A percentile compares a stretch with the other conserved stretches of the same genome.
These are phyloP conservation scores for Nitzschia sp. DNA, from an alignment of 108 stramenopile genomes.

Conservation along the genomic window DNA sequence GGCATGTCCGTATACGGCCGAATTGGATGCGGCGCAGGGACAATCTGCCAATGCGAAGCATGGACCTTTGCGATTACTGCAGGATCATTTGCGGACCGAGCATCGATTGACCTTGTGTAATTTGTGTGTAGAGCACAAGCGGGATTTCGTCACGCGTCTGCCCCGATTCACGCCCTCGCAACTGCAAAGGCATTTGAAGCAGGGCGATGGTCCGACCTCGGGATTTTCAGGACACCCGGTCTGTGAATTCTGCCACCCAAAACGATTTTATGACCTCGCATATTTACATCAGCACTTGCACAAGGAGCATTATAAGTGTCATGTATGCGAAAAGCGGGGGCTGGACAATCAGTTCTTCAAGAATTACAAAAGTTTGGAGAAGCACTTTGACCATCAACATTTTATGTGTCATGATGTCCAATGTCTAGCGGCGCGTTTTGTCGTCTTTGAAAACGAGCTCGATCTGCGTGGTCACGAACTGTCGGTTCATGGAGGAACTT, in stretches of 20 bases:
- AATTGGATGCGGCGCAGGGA: not conserved
- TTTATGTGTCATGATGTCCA: conserved; percentile 76
- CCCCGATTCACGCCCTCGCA: conserved; percentile 65
- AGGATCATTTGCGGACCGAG: conserved; percentile 67
- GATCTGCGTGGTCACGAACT: conserved; percentile 76
- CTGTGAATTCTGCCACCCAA: conserved; percentile 86
- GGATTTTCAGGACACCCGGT: conserved; percentile 83
- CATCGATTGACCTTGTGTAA: conserved; percentile 76
- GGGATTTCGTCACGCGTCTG: conserved; percentile 75
- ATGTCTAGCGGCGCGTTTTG: conserved; percentile 80
- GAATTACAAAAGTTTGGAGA: conserved; percentile 66
- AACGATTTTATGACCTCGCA: conserved; percentile 79
- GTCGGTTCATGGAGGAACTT: conserved; percentile 60
- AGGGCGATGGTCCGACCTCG: conserved; percentile 66
- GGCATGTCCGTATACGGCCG: conserved; percentile 43
- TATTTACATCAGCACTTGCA: conserved; percentile 84
- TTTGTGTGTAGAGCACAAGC: conserved; percentile 77
- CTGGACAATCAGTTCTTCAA: conserved; percentile 84
- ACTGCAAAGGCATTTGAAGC: conserved; percentile 64
- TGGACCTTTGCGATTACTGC: conserved; percentile 46
- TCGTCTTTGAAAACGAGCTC: conserved; percentile 88
- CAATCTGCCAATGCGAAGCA: conserved; percentile 12
- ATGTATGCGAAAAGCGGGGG: conserved; percentile 76
- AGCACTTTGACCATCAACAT: conserved; percentile 87
- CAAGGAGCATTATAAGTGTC: conserved; percentile 89